Evolutionary conservation across 345 rosid species (phyloP).

Genomic region (Eucalyptus marginata): DNA sequence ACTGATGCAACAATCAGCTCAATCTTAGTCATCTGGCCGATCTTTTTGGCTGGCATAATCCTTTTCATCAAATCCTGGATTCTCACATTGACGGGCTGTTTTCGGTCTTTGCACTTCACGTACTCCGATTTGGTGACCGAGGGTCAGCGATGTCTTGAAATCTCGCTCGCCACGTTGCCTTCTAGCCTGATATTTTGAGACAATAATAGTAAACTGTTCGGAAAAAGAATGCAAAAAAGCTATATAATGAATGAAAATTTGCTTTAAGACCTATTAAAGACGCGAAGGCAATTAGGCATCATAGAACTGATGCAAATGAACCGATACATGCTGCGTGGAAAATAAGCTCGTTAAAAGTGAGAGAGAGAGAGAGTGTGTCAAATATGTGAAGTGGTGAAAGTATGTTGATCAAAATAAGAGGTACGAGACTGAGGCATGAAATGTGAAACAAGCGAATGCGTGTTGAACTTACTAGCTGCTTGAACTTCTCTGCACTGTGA

Average conservation of each 20-base stretch:
- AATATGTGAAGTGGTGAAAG: neutral
- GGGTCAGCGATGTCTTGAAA: neutral
- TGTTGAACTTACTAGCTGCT: neutral
- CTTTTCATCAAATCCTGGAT: constrained; percentile 52
- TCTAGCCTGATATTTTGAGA: neutral
- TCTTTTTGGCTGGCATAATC: constrained; percentile 78
- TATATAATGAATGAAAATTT: neutral
- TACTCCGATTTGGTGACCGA: constrained; percentile 8
- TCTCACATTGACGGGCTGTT: constrained; percentile 38
- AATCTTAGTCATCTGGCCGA: constrained; percentile 86
- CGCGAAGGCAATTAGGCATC: neutral
- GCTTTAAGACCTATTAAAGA: neutral
- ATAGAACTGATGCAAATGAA: neutral
- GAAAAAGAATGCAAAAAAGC: neutral
- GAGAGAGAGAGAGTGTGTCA: neutral
- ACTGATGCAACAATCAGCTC: constrained; percentile 59
- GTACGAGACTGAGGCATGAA: neutral
- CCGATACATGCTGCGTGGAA: neutral
- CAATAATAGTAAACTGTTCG: neutral
- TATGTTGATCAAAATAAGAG: neutral
- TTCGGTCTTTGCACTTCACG: constrained; percentile 55
- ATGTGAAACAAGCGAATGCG: neutral
- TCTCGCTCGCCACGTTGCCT: neutral
- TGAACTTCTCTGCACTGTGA: neutral
- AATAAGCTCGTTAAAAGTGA: neutral